Evolutionary conservation across 1,284 basidiomycete genomes (phyloP), one percentile per base, ranked within the genome.

Genomic region (Tilletia walkeri): DNA sequence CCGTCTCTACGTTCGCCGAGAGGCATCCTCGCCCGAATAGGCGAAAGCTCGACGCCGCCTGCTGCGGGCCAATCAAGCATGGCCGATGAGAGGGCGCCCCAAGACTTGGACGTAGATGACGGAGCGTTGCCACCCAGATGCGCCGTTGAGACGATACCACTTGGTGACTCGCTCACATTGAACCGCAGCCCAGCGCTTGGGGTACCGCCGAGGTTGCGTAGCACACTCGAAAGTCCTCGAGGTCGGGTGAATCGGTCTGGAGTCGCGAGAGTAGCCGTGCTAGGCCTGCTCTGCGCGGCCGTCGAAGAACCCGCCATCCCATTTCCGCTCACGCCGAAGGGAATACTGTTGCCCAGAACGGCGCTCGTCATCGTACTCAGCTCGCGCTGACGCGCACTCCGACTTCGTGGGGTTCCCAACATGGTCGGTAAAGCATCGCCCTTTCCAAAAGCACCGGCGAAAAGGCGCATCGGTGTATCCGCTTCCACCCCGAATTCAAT

Each of bases 1-100:
- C 59, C 59, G 30, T 39, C 59, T 41, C 59, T 34, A 39, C 59
- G 59, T 3, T 63, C 59, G 12, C 34, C 34, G 4, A 63, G 59
- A 18, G 16, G 34, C 30, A 63, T 18, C 6, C 38, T 36, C 16
- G 59, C 14, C 6, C 59, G 59, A 34, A 63, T 63, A 4, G 59
- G 59, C 59, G 59, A 63, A 16, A 63, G 59, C 36, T 63, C 59
- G 59, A 63, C 59, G 3, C 59, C 59, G 14, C 59, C 59, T 10
- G 59, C 59, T 9, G 18, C n/a, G 6, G 59, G 59, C 59, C 59
- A 63, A 12, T 63, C 59, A 6, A 63, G 59, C 59, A 63, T 63
- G 34, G 59, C 59, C 30, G 59, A 63, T 18, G 59, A 63, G 1
- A 63, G n/a, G 4, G 59, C 30, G 34, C 59, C 59, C 59, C 59